Percentiles rank a stretch among this genome's conserved stretches.
Conservation (phyloP, 2,329 filamentous ascomycete genomes). For the Stagonosporopsis chrysanthemi region DNA sequence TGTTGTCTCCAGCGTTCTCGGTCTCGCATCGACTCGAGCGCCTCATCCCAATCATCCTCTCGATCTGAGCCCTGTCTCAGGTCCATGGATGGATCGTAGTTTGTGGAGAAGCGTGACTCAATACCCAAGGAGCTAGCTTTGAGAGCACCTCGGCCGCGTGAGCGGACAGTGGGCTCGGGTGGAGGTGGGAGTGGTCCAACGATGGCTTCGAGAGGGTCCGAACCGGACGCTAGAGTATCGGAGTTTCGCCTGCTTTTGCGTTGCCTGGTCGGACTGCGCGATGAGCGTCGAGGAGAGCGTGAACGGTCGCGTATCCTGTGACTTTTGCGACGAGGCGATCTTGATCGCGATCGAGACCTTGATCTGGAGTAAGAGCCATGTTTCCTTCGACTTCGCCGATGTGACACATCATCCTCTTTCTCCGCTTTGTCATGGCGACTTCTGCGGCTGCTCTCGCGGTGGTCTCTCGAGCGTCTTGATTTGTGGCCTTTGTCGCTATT, state of each 20-base stretch:
- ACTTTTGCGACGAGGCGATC: constrained; percentile 25
- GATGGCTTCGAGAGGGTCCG: constrained; percentile 77
- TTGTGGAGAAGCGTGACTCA: constrained; percentile 78
- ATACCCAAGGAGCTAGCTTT: constrained; percentile 63
- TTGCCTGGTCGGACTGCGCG: constrained; percentile 2
- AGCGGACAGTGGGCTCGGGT: constrained; percentile 52
- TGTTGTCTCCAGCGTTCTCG: constrained; percentile 78
- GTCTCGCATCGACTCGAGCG: constrained; percentile 79
- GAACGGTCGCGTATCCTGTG: constrained; percentile 22
- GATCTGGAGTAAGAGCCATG: constrained; percentile 29
- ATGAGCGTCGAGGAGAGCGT: constrained; percentile 21
- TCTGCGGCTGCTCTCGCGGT: constrained; percentile 18
- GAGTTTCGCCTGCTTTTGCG: constrained; percentile 21
- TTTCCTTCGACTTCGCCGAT: constrained; percentile 21
- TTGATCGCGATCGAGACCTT: constrained; percentile 29
- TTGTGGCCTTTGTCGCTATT: constrained; percentile 26
- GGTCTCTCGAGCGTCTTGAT: constrained; percentile 29
- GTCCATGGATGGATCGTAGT: constrained; percentile 67
- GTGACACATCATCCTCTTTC: constrained; percentile 9
- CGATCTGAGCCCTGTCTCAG: constrained; percentile 58
- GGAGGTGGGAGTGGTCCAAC: constrained; percentile 75
- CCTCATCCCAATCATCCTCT: constrained; percentile 78
- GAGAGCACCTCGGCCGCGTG: constrained; percentile 42
- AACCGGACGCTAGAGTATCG: constrained; percentile 51
- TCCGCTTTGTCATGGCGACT: constrained; percentile 20